phyloP scores from a whole-genome alignment of 129 eudicot genomes.

The Gnaphalium uliginosum region DNA sequence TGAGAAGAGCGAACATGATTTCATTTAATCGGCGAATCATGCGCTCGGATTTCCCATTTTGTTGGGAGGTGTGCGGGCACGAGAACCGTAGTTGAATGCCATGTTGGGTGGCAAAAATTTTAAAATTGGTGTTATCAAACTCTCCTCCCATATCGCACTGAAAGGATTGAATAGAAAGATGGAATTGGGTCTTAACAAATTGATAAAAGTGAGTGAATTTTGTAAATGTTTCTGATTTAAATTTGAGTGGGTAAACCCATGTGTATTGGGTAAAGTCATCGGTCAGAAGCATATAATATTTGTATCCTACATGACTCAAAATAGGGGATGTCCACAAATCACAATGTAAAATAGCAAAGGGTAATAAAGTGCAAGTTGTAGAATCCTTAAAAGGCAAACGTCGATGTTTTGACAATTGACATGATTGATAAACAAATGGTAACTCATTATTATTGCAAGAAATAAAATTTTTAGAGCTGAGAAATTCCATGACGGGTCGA shows the following conservation, averaged over 20 bases:
- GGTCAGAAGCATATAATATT: not conserved
- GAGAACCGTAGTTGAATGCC: too few species aligned
- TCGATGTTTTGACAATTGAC: constrained; percentile 2
- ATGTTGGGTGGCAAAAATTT: not conserved
- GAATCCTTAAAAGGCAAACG: not conserved
- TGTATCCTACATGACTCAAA: constrained; percentile 4
- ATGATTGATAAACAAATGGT: not conserved
- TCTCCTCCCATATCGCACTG: constrained; percentile 12
- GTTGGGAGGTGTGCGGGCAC: too few species aligned
- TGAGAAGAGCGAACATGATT: not conserved
- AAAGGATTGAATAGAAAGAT: not conserved
- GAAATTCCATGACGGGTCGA: constrained; percentile 15
- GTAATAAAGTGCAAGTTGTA: not conserved
- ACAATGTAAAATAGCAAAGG: constrained; percentile 1
- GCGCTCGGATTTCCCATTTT: not conserved
- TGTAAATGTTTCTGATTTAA: not conserved
- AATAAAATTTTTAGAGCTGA: not conserved
- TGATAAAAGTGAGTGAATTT: not conserved
- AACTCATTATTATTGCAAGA: not conserved
- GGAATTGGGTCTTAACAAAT: constrained; percentile 5
- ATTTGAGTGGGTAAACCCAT: not conserved
- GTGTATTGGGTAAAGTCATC: constrained; percentile 6
- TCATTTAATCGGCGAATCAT: constrained; percentile 11
- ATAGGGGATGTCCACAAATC: not conserved
- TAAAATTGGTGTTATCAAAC: not conserved